Base-by-base conservation (phyloP, 2,329 filamentous ascomycete genomes). In the Cordyceps cateniannulata region DNA sequence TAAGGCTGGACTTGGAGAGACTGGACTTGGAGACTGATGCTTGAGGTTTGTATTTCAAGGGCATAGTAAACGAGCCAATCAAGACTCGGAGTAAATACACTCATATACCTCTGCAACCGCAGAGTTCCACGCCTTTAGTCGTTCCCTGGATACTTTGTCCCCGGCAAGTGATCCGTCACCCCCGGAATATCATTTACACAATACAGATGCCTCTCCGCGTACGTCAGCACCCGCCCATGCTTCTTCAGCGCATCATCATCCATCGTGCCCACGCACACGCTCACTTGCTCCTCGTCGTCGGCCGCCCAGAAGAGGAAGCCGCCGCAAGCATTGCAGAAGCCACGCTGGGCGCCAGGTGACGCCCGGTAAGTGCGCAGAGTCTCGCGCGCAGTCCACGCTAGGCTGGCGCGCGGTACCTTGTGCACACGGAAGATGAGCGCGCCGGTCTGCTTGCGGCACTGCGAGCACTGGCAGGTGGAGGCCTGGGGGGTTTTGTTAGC, bases 381-480 rank as follows among this genome's bases (percentile, higher is more conserved):
- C 27, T 70, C 62, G 16, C 63, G 60, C 27, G 69, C 68, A 3
- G 68, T 68, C 67, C 72, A 80, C 2, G 62, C 65, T 24, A 82
- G 67, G 47, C 72, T 68, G 3, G 63, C 68, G 58, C 66, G 50
- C 5, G 73, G 73, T 0, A 81, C 65, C 5, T 60, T 66, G 65
- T 82, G 75, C 53, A 73, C 69, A 60, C 72, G 69, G 63, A 76
- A 72, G 65, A 81, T 69, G 58, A 84, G 73, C 4, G 75, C 68
- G 56, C 80, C 81, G 8, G 78, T 78, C 62, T 78, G 75, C 61
- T 79, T 79, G 66, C 81, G 80, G 69, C 81, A 83, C 67, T 83
- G 81, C 7, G 77, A 79, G 71, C 81, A 84, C 65, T 84, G 80
- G 67, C 81, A 85, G 7, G 77, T 81, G 50, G 70, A 68, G 62